phyloP scores from a whole-genome alignment of 352 stramenopile genomes.

The Globisporangium heterothallicum region DNA sequence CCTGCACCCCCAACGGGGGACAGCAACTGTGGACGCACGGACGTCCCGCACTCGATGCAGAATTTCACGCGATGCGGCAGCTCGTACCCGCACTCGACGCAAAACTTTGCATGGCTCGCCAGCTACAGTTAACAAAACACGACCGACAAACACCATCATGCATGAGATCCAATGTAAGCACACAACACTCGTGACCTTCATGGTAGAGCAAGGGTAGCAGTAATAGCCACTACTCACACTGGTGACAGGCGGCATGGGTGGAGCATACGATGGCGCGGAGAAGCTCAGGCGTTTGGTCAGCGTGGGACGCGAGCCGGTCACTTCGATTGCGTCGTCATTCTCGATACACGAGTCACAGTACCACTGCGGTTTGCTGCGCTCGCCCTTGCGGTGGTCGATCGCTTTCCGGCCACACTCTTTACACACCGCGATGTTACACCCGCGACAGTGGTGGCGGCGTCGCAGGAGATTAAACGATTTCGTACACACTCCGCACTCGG shows the following conservation, averaged over 20 bases:
- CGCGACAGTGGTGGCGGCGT: conserved; percentile 79
- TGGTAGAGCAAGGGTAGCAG: neutral
- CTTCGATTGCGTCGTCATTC: conserved; percentile 60
- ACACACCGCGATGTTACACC: conserved; percentile 78
- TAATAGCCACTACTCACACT: conserved; percentile 28
- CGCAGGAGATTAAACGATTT: conserved; percentile 80
- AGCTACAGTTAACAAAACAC: conserved; percentile 26
- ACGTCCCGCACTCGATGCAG: conserved; percentile 81
- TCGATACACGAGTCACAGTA: conserved; percentile 71
- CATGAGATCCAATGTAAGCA: neutral
- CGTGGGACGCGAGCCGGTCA: conserved; percentile 38
- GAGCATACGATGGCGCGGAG: conserved; percentile 34
- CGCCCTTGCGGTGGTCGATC: conserved; percentile 50
- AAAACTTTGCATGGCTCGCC: conserved; percentile 68
- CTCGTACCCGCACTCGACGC: conserved; percentile 82
- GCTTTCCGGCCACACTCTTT: conserved; percentile 82
- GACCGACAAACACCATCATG: too few relatives aligned
- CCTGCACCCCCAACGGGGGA: conserved; percentile 37
- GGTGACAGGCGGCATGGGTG: conserved; percentile 30
- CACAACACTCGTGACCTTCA: neutral
- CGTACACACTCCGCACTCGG: conserved; percentile 64
- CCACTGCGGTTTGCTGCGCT: conserved; percentile 64
- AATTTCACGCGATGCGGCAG: conserved; percentile 75
- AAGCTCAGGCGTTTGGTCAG: conserved; percentile 64
- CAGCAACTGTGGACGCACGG: conserved; percentile 45